Base-by-base conservation (phyloP, 2,329 filamentous ascomycete genomes). In the Phoma sp. region DNA sequence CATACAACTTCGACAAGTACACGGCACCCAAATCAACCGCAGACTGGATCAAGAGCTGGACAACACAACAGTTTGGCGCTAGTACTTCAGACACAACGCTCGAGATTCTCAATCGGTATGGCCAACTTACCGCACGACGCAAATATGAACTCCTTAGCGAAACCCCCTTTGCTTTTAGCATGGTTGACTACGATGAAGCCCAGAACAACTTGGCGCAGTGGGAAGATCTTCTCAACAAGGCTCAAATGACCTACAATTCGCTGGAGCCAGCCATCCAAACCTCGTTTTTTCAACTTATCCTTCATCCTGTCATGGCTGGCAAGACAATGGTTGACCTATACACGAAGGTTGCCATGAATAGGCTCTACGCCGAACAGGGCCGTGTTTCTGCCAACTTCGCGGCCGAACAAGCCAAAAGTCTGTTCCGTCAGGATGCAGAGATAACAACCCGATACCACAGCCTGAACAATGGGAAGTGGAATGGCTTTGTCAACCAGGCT, bases 401-500 rank as follows among this genome's bases (percentile, higher is more conserved):
- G 30, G 57, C 57, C 4, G 37, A 58, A 11, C 40, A 58, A 18
- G 59, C 52, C 6, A 43, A 47, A 3, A 46, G 44, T 14, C 43
- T 24, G 7, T 33, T 33, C 13, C 7, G 10, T 9, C 7, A 33
- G 13, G 32, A 33, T 33, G 7, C 7, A 9, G 27, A 52, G 11
- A 38, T 61, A 11, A 55, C 47, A n/a, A 32, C n/a, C 1, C 30
- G 44, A 47, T 61, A 60, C 43, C 45, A 60, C 30, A 44, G 24
- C 11, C 32, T 61, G 1, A 52, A 52, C 29, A 49, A 39, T 29
- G 57, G 61, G 5, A 64, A 62, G 30, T 62, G 59, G 61, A 24
- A 53, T 22, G 55, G 60, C 32, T 57, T 64, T 42, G 58, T 64
- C 51, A 53, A 61, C 27, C 61, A 64, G 41, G 45, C 47, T 18